These are phyloP conservation scores for Annulohypoxylon bovei DNA, from an alignment of 495 filamentous ascomycete species.

Conservation along the genomic window DNA sequence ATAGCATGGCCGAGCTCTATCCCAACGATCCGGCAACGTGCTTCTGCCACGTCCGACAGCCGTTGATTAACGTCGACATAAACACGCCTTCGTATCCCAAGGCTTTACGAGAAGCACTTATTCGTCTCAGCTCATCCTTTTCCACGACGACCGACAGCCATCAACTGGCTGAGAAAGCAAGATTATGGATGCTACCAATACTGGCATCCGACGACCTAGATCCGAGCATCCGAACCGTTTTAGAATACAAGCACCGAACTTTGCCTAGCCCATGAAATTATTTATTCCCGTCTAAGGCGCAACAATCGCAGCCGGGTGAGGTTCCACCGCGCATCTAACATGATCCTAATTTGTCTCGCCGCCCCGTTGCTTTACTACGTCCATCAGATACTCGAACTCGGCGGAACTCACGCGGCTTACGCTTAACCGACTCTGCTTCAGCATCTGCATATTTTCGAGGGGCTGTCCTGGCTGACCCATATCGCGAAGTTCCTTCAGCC, in stretches of 20 bases:
- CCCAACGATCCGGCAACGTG: constrained; percentile 67
- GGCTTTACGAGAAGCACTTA: constrained; percentile 71
- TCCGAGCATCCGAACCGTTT: constrained; percentile 69
- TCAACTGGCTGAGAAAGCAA: constrained; percentile 64
- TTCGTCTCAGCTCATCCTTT: constrained; percentile 62
- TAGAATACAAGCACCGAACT: constrained; percentile 64
- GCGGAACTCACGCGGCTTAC: constrained; percentile 76
- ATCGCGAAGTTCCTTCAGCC: constrained; percentile 76
- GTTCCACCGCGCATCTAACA: not conserved
- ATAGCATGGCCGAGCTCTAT: constrained; percentile 66
- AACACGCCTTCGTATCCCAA: constrained; percentile 76
- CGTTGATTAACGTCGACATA: constrained; percentile 70
- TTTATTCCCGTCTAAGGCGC: not conserved
- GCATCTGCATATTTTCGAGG: constrained; percentile 83
- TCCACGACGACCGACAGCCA: constrained; percentile 54
- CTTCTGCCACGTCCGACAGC: constrained; percentile 76
- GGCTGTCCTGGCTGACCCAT: constrained; percentile 65
- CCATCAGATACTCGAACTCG: constrained; percentile 85
- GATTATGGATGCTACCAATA: constrained; percentile 67
- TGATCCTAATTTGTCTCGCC: constrained; percentile 32
- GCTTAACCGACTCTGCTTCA: constrained; percentile 83
- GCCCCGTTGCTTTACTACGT: constrained; percentile 57
- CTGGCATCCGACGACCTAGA: constrained; percentile 69
- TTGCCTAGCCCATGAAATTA: constrained; percentile 32
- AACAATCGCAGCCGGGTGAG: not conserved